phyloP scores from a whole-genome alignment of 2,329 filamentous ascomycete genomes.

The Geoglossum cookeanum region DNA sequence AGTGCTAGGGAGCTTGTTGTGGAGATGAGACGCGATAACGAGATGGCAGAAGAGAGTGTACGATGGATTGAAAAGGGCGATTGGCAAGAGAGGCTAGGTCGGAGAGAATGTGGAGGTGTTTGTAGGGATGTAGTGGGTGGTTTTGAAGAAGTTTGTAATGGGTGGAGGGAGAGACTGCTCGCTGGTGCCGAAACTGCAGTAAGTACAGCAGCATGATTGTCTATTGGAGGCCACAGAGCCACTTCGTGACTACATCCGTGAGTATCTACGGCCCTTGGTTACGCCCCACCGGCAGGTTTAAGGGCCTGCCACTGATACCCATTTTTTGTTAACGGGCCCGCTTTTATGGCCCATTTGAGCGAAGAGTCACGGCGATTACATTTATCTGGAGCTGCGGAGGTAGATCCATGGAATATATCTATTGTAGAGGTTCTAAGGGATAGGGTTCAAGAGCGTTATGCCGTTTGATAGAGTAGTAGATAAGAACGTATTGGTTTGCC shows the following conservation, averaged over 20 bases:
- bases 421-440: not conserved
- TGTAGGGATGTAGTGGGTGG: conserved; percentile 80
- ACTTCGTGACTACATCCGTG: not conserved
- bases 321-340: not conserved
- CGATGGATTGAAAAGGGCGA: conserved; percentile 64
- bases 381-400: not conserved
- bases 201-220: not conserved
- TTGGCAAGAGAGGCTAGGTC: conserved; percentile 59
- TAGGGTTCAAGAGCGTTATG: not conserved
- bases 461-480: not conserved
- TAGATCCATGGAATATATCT: not conserved
- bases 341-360: not conserved
- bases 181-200: not conserved
- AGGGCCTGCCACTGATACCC: not conserved
- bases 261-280: not conserved
- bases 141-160: conserved; percentile 78
- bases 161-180: conserved; percentile 60
- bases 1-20: conserved; percentile 69
- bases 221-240: not conserved
- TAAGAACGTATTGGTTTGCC: not conserved
- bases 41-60: conserved; percentile 64
- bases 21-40: conserved; percentile 68
- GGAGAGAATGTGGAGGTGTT: conserved; percentile 63
- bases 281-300: not conserved
- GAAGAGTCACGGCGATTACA: not conserved